phyloP scores from a whole-genome alignment of 169 alveolate species.

The Plasmodium cynomolgi region DNA sequence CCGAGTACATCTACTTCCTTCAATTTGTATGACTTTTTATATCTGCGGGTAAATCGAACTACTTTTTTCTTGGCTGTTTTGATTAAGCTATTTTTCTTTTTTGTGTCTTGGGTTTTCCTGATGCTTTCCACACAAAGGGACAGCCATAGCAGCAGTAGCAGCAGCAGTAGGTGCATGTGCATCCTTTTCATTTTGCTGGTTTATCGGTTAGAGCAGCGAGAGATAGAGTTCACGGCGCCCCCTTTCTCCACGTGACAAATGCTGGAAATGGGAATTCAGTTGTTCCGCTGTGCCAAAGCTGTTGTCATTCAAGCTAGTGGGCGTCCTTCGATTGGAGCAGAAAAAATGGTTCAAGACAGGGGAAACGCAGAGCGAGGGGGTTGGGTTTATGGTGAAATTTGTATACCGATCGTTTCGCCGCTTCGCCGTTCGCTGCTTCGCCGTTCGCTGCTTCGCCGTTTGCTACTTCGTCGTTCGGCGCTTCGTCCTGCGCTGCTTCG shows the following conservation, averaged over 20 bases:
- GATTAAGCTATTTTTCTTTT: not conserved
- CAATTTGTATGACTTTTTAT: not conserved
- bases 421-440: not conserved
- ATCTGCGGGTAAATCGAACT: not conserved
- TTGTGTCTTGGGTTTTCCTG: not conserved
- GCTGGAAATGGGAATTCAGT: not conserved
- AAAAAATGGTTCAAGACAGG: not conserved
- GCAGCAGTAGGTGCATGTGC: not conserved
- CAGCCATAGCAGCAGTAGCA: not conserved
- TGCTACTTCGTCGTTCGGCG: not conserved
- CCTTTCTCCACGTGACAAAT: not conserved
- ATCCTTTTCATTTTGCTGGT: not conserved
- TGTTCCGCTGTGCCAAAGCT: not conserved
- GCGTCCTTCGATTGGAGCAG: not conserved
- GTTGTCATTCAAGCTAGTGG: not conserved
- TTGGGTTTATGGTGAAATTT: not conserved
- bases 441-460: not conserved
- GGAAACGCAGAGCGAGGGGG: not conserved
- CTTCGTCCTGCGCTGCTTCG: not conserved
- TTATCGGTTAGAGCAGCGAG: not conserved
- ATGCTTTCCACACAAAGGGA: not conserved
- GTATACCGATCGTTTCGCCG: not conserved
- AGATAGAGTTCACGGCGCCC: not conserved
- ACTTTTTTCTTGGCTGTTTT: not conserved
- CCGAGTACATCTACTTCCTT: conserved; percentile 26